Percentiles rank a stretch among this genome's conserved stretches.
phyloP scores from a whole-genome alignment of 2,329 filamentous ascomycete genomes.

The Apiospora pterosperma region DNA sequence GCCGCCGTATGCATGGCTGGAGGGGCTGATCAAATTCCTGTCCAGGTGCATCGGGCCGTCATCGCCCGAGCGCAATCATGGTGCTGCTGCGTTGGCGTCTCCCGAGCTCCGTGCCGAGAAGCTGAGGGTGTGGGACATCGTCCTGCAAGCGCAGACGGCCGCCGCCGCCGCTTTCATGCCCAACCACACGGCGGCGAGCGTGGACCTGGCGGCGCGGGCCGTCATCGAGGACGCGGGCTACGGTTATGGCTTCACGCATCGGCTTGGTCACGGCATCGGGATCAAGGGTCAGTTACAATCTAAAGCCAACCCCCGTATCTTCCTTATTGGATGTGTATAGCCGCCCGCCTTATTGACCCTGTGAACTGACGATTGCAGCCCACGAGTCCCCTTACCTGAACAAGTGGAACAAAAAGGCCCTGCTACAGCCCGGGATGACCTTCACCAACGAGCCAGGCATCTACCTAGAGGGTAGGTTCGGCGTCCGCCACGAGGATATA shows the following conservation, averaged over 20 bases:
- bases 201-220: constrained; percentile 57
- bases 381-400: constrained; percentile 64
- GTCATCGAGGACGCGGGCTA: constrained; percentile 59
- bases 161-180: constrained; percentile 47
- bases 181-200: constrained; percentile 52
- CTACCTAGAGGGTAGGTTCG: constrained; percentile 57
- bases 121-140: constrained; percentile 55
- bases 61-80: too few species aligned
- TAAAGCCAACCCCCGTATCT: background rate
- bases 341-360: background rate
- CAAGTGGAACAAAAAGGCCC: constrained; percentile 50
- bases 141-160: constrained; percentile 58
- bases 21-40: background rate
- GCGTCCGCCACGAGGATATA: constrained; percentile 61
- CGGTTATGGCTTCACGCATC: constrained; percentile 56
- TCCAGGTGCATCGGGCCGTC: background rate
- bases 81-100: background rate
- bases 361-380: constrained; percentile 28
- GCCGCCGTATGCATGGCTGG: background rate
- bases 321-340: too few species aligned
- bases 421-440: constrained; percentile 54
- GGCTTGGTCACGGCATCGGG: constrained; percentile 61
- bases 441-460: constrained; percentile 64
- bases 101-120: constrained; percentile 41
- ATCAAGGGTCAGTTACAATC: constrained; percentile 44